phyloP scores from a whole-genome alignment of 371 early-diverging fungal species.

The Apophysomyces sp. region DNA sequence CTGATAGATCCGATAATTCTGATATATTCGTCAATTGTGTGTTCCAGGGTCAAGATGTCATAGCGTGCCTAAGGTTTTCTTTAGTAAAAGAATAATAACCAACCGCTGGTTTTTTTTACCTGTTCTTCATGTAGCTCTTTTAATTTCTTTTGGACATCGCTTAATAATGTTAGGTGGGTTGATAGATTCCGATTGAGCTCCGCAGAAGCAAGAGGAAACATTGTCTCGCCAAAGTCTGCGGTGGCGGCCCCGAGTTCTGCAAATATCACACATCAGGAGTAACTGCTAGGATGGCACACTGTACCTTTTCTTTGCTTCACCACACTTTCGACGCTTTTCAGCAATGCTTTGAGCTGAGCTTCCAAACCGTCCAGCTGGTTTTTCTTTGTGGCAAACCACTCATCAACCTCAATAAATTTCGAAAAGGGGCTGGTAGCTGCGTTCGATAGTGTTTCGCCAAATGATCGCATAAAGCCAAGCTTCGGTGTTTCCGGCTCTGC shows the following conservation, averaged over 20 bases:
- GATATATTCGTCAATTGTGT: constrained; percentile 87
- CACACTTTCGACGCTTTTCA: constrained; percentile 80
- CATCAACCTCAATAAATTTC: constrained; percentile 47
- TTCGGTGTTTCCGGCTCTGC: constrained; percentile 46
- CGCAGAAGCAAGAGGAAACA: constrained; percentile 72
- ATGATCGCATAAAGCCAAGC: constrained; percentile 42
- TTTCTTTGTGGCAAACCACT: constrained; percentile 82
- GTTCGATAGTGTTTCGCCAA: constrained; percentile 47
- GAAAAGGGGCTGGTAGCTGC: constrained; percentile 46
- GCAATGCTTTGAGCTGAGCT: constrained; percentile 77
- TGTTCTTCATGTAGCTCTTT: constrained; percentile 76
- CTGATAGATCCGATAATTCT: constrained; percentile 84
- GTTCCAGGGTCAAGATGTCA: constrained; percentile 73
- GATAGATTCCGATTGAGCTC: constrained; percentile 71
- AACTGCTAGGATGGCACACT: not conserved
- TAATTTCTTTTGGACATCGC: constrained; percentile 79
- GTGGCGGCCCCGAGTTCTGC: constrained; percentile 73
- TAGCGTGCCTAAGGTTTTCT: constrained; percentile 45
- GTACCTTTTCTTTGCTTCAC: constrained; percentile 78
- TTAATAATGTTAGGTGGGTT: constrained; percentile 62
- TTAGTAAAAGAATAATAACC: not conserved
- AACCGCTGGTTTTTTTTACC: constrained; percentile 17
- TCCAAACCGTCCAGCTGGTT: constrained; percentile 83
- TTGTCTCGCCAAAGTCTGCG: constrained; percentile 84
- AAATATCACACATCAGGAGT: not conserved